Percentiles rank a stretch among this genome's conserved stretches.
Conservation (phyloP, 2,329 filamentous ascomycete species). For the Neopestalotiopsis sp. region DNA sequence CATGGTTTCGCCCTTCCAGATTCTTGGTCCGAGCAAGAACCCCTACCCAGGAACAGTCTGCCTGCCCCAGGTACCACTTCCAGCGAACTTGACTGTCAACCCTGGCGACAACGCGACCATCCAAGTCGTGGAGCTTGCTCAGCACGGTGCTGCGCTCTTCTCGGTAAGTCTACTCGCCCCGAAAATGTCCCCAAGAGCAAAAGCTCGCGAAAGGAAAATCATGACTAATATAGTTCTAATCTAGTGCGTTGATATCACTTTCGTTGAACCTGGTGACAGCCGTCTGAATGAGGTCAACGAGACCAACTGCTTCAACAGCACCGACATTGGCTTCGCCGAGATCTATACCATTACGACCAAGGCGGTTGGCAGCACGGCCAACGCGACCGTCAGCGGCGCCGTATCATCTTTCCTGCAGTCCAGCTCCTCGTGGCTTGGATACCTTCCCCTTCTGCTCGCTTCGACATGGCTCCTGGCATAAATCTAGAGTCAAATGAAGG, state of each 20-base stretch:
- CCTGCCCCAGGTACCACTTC: conserved; percentile 86
- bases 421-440: conserved; percentile 41
- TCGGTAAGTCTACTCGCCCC: conserved; percentile 55
- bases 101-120: conserved; percentile 85
- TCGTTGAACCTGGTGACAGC: conserved; percentile 76
- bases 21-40: conserved; percentile 80
- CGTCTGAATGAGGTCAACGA: conserved; percentile 74
- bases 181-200: not conserved
- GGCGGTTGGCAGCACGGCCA: conserved; percentile 42
- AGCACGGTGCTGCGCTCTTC: conserved; percentile 75
- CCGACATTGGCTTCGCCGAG: conserved; percentile 75
- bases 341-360: conserved; percentile 73
- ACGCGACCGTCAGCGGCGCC: conserved; percentile 37
- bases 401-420: conserved; percentile 31
- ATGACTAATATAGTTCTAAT: conserved; percentile 12
- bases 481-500: conserved; percentile 18
- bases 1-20: conserved; percentile 82
- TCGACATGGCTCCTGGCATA: conserved; percentile 47
- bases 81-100: conserved; percentile 70
- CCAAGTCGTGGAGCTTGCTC: conserved; percentile 73
- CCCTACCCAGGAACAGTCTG: conserved; percentile 91
- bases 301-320: conserved; percentile 89
- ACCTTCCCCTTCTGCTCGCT: conserved; percentile 46
- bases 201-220: not conserved
- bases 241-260: conserved; percentile 93